These are phyloP conservation scores for Trifolium fragiferum DNA, from an alignment of 306 rosid species.

Conservation along the genomic window DNA sequence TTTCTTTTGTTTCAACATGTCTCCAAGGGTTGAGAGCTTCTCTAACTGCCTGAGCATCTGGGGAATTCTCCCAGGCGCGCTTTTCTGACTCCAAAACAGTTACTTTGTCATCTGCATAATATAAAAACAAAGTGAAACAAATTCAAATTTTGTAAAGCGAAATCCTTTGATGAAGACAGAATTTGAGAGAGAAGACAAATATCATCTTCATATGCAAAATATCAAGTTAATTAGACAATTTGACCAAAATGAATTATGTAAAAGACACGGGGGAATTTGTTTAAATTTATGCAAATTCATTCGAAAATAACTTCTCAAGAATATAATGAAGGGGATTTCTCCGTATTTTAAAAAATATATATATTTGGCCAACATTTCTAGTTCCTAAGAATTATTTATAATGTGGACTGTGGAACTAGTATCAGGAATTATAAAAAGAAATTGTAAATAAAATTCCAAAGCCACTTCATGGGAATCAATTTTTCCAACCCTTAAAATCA, in stretches of 20 bases:
- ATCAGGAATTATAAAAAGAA: not conserved
- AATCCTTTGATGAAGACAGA: constrained; percentile 10
- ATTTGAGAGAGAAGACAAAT: not conserved
- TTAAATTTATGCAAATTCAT: not conserved
- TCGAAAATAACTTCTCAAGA: not conserved
- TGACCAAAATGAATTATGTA: constrained; percentile 22
- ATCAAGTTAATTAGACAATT: not conserved
- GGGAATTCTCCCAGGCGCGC: constrained; percentile 77
- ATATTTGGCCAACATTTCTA: not conserved
- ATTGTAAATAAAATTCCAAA: not conserved
- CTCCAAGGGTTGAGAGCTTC: constrained; percentile 65
- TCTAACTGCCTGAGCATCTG: constrained; percentile 74
- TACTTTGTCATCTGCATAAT: constrained; percentile 82
- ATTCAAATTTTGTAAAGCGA: constrained; percentile 1
- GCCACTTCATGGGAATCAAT: not conserved
- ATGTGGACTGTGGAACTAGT: not conserved
- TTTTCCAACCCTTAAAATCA: not conserved
- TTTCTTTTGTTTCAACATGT: constrained; percentile 41
- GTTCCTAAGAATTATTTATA: not conserved
- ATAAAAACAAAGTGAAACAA: constrained; percentile 26
- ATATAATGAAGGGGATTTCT: not conserved
- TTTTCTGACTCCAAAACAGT: constrained; percentile 86
- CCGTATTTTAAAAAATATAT: not conserved
- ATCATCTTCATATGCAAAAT: not conserved
- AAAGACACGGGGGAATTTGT: not conserved